phyloP scores from a whole-genome alignment of 495 filamentous ascomycete genomes.

The Neurospora cerealis region DNA sequence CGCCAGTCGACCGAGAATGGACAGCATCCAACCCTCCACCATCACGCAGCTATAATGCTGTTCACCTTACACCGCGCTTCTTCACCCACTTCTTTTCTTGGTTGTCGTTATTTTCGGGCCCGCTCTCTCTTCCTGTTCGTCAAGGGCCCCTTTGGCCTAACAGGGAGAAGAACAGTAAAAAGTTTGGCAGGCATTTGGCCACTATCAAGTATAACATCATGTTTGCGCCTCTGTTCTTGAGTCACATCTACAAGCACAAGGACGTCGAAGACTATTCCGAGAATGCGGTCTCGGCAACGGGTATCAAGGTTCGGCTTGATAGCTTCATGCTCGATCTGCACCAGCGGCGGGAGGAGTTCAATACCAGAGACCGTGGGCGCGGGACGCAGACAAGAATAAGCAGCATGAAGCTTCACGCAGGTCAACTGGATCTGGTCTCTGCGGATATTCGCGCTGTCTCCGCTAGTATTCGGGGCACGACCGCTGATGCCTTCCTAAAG shows the following conservation, averaged over 20 bases:
- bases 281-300: slow-evolving; percentile 77
- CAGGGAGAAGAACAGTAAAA: slow-evolving; percentile 91
- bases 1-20: slow-evolving; percentile 77
- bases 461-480: slow-evolving; percentile 74
- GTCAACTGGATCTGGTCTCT: slow-evolving; percentile 81
- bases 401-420: slow-evolving; percentile 90
- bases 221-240: slow-evolving; percentile 84
- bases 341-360: slow-evolving; percentile 85
- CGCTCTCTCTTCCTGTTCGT: slow-evolving; percentile 88
- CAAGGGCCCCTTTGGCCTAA: slow-evolving; percentile 88
- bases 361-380: slow-evolving; percentile 61
- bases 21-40: slow-evolving; percentile 56
- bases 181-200: slow-evolving; percentile 90
- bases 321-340: slow-evolving; percentile 95
- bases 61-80: slow-evolving; percentile 87
- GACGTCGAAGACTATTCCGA: slow-evolving; percentile 80
- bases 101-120: slow-evolving; percentile 93
- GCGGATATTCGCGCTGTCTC: slow-evolving; percentile 92
- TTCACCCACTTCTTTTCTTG: slow-evolving; percentile 98
- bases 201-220: slow-evolving; percentile 96
- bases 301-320: slow-evolving; percentile 85
- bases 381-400: slow-evolving; percentile 68
- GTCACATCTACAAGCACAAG: slow-evolving; percentile 97
- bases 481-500: slow-evolving; percentile 58
- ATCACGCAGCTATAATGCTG: slow-evolving; percentile 85